Evolutionary conservation across 2,329 filamentous ascomycete species (phyloP).

Genomic region (Pseudopithomyces maydicus): DNA sequence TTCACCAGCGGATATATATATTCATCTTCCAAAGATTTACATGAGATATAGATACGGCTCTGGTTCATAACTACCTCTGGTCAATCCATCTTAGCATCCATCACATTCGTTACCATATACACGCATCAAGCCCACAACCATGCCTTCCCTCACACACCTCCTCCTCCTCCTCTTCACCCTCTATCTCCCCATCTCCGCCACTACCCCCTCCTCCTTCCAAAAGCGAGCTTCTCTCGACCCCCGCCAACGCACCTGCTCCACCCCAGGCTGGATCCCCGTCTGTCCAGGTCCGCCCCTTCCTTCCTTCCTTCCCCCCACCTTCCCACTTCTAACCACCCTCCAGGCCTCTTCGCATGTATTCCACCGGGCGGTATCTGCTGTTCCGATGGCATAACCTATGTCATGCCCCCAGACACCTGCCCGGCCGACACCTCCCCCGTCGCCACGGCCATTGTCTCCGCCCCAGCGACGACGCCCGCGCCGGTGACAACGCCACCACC

Average conservation of each 20-base stretch:
- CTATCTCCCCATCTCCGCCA: background rate
- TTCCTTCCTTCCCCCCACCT: background rate
- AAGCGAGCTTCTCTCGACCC: background rate
- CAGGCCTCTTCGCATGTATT: background rate
- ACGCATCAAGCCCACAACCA: too few species aligned
- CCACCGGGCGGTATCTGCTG: conserved; percentile 3
- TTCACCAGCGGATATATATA: background rate
- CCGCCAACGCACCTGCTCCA: background rate
- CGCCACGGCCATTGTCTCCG: conserved; percentile 1
- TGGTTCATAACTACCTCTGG: too few species aligned
- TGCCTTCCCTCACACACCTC: background rate
- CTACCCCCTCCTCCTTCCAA: background rate
- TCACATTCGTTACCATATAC: too few species aligned
- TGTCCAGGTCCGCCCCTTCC: background rate
- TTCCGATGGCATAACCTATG: conserved; percentile 1
- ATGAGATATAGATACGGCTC: too few species aligned
- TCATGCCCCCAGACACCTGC: conserved; percentile 7
- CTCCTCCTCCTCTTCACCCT: background rate
- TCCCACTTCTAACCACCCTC: background rate
- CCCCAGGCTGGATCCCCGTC: background rate
- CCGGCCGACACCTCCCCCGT: conserved; percentile 4
- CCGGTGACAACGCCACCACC: background rate
- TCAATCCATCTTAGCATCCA: too few species aligned
- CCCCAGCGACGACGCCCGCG: background rate
- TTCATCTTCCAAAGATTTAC: too few species aligned